Evolutionary conservation across 495 filamentous ascomycete genomes (phyloP).

Genomic region (Apiosordaria backusii): DNA sequence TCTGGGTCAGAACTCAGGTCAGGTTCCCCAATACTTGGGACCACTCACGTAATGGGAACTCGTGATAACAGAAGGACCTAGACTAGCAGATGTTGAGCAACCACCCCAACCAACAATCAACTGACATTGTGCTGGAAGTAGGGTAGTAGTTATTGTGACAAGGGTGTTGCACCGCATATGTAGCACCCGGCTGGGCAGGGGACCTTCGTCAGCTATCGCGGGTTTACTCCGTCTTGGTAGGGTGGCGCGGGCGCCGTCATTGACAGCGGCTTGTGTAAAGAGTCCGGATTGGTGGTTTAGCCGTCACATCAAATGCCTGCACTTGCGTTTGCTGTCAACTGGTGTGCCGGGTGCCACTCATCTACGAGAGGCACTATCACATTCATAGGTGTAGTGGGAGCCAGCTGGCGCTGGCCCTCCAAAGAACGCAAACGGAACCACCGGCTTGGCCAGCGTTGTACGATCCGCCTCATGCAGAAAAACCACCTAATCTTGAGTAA

Average conservation of each 20-base stretch:
- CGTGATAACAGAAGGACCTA: neutral
- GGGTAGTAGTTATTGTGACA: neutral
- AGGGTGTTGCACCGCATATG: neutral
- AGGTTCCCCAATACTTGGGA: neutral
- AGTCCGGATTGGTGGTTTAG: neutral
- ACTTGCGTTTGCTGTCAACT: neutral
- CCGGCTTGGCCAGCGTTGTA: neutral
- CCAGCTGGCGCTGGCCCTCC: neutral
- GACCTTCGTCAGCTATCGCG: neutral
- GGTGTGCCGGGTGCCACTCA: neutral
- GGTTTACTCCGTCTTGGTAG: neutral
- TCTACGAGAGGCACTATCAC: neutral
- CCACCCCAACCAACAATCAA: neutral
- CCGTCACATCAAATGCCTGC: too few relatives aligned
- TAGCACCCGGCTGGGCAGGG: constrained; percentile 8
- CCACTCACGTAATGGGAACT: neutral
- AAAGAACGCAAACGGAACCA: neutral
- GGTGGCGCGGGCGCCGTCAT: neutral
- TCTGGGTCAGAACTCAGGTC: neutral
- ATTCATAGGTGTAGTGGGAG: neutral
- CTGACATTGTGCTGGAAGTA: neutral
- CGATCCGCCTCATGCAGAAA: neutral
- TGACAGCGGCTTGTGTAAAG: neutral
- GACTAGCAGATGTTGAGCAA: neutral
- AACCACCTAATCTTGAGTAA: constrained; percentile 3